Conservation (phyloP, 305 asterid genomes). For the Solanum aculeatissimum region DNA sequence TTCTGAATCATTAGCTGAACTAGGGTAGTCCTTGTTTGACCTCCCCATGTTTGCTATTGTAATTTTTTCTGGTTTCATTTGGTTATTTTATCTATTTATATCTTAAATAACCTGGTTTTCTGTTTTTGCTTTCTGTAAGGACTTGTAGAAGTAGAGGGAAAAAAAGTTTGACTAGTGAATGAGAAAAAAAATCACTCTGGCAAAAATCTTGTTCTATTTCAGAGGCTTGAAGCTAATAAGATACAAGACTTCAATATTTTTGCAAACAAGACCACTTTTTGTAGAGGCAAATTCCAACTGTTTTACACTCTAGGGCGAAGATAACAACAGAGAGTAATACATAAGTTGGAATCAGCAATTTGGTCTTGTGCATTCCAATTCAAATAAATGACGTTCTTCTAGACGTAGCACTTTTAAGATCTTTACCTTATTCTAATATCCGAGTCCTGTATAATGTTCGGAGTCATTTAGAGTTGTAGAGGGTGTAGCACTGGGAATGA, state of each 20-base stretch:
- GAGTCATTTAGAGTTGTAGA: not conserved
- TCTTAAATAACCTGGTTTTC: not conserved
- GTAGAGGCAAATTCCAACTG: not conserved
- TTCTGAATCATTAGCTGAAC: not conserved
- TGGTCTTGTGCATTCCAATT: not conserved
- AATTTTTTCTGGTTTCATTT: not conserved
- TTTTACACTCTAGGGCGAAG: not conserved
- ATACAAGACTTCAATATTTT: not conserved
- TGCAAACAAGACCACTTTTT: not conserved
- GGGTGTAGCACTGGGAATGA: not conserved
- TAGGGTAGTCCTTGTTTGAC: not conserved
- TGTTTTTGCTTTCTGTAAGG: not conserved
- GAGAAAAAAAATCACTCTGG: not conserved
- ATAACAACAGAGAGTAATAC: not conserved
- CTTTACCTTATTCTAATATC: not conserved
- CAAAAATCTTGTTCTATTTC: not conserved
- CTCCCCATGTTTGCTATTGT: not conserved
- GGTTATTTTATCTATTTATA: not conserved
- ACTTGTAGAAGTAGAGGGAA: not conserved
- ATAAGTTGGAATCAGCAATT: not conserved
- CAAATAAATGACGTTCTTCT: not conserved
- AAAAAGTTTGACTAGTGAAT: not conserved
- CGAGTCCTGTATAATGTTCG: not conserved
- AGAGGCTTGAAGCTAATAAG: not conserved
- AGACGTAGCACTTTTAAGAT: not conserved